Percentiles rank a stretch among this genome's conserved stretches.
These are phyloP conservation scores for Pestalotiopsis sp. DNA, from an alignment of 2,329 filamentous ascomycete genomes.

Conservation along the genomic window DNA sequence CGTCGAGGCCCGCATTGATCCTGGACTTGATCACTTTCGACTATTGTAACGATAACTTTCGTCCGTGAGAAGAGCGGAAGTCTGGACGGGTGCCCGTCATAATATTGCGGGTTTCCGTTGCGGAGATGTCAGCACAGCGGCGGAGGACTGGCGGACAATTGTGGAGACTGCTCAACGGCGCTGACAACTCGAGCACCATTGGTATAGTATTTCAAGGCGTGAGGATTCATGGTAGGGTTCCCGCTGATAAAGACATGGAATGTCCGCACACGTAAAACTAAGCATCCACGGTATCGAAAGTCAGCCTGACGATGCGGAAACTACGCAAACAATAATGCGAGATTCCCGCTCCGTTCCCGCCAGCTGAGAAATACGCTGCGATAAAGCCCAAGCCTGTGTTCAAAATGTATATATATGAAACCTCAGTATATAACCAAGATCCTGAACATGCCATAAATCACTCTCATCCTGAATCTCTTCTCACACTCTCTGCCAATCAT, in stretches of 20 bases:
- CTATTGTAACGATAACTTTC: neutral
- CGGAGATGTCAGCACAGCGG: neutral
- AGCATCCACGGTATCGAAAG: neutral
- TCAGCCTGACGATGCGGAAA: neutral
- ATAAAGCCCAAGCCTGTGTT: neutral
- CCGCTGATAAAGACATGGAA: neutral
- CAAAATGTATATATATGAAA: neutral
- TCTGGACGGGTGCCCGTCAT: neutral
- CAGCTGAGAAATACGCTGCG: neutral
- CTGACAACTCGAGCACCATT: neutral
- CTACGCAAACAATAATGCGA: neutral
- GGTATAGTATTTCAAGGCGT: neutral
- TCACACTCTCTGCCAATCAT: neutral
- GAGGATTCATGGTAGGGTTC: neutral
- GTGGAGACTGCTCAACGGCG: neutral
- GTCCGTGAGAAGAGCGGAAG: neutral
- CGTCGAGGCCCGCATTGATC: neutral
- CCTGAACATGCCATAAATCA: neutral
- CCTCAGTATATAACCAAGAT: neutral
- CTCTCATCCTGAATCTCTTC: neutral
- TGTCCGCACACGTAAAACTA: neutral
- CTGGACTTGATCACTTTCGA: neutral
- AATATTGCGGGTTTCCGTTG: neutral
- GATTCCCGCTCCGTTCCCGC: neutral
- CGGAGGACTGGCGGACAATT: slow-evolving; percentile 6